Conservation (phyloP, 768 basidiomycete genomes). For the Amanita pallidorosea region DNA sequence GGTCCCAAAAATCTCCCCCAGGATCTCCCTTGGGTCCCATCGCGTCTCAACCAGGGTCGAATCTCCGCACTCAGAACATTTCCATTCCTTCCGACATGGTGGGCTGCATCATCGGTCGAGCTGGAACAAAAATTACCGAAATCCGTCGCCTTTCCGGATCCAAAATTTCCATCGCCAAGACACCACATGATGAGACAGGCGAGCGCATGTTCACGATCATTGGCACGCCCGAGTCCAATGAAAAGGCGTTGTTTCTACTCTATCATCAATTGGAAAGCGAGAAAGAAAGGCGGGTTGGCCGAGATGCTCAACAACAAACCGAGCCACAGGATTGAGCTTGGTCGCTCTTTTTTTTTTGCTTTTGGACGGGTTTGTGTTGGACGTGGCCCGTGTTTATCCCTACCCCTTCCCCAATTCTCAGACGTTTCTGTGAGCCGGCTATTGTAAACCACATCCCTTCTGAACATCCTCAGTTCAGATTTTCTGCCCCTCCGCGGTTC, state of each 20-base stretch:
- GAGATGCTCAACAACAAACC: conserved; percentile 71
- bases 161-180: conserved; percentile 97
- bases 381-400: not conserved
- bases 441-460: not conserved
- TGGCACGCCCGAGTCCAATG: conserved; percentile 92
- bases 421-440: conserved; percentile 2
- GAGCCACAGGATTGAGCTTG: conserved; percentile 37
- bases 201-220: conserved; percentile 99
- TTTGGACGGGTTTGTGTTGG: not conserved
- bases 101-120: conserved; percentile 90
- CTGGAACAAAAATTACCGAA: conserved; percentile 97
- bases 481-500: not conserved
- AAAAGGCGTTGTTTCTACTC: conserved; percentile 93
- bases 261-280: conserved; percentile 97
- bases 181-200: conserved; percentile 98
- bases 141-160: conserved; percentile 96
- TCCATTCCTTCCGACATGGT: conserved; percentile 99
- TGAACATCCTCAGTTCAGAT: conserved; percentile 1
- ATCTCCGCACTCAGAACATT: conserved; percentile 96
- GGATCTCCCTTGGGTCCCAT: conserved; percentile 35
- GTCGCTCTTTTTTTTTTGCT: not conserved
- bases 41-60: conserved; percentile 51
- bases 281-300: conserved; percentile 87
- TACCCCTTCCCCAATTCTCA: not conserved
- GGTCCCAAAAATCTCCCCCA: conserved; percentile 39